A percentile compares a stretch with the other conserved stretches of the same genome.
These are phyloP conservation scores for Podila verticillata DNA, from an alignment of 192 early-diverging fungal species.

Conservation along the genomic window DNA sequence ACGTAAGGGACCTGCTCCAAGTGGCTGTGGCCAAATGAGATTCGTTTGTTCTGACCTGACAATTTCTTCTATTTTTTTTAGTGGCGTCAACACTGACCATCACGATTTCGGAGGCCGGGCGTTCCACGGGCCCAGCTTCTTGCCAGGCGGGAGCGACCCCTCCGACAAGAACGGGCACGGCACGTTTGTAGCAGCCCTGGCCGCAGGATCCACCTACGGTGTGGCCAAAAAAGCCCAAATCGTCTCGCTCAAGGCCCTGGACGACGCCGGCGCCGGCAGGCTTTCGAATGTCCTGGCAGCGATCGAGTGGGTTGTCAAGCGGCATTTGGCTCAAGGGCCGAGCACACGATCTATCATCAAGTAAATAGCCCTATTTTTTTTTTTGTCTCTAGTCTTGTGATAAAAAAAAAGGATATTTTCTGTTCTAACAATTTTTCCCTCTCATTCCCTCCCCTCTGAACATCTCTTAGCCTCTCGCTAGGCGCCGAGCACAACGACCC, in stretches of 20 bases:
- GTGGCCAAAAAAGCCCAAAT: constrained; percentile 66
- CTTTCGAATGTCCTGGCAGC: constrained; percentile 58
- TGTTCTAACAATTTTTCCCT: neutral
- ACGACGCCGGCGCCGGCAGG: constrained; percentile 58
- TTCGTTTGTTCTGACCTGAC: too few relatives aligned
- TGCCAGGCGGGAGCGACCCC: constrained; percentile 41
- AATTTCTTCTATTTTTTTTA: neutral
- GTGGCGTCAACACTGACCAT: constrained; percentile 55
- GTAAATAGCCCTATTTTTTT: constrained; percentile 15
- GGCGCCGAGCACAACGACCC: constrained; percentile 60
- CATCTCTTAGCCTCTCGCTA: constrained; percentile 55
- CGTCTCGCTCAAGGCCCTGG: constrained; percentile 64
- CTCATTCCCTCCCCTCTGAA: neutral
- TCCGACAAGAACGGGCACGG: constrained; percentile 64
- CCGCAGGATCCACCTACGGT: constrained; percentile 62
- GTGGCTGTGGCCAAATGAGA: too few relatives aligned
- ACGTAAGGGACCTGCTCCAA: constrained; percentile 14
- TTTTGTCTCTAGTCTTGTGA: neutral
- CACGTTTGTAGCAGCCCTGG: constrained; percentile 69
- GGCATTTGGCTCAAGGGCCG: constrained; percentile 31
- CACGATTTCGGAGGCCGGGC: constrained; percentile 64
- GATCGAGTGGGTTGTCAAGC: constrained; percentile 62
- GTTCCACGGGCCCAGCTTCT: constrained; percentile 50
- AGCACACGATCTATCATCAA: constrained; percentile 53
- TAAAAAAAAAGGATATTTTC: neutral